Base-by-base conservation (phyloP, 306 rosid species). In the Styphnolobium japonicum region DNA sequence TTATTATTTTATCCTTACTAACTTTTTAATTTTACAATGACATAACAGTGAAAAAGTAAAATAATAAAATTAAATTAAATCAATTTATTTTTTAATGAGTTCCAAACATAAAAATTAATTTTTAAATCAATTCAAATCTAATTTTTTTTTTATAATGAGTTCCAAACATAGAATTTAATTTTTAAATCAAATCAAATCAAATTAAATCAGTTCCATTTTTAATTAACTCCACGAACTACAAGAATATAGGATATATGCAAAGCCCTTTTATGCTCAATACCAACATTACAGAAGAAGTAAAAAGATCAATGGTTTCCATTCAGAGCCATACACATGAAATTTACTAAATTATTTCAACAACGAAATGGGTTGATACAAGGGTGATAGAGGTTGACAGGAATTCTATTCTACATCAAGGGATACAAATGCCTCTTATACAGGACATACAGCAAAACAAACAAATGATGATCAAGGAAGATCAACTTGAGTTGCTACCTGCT, bases 341-440 rank as follows among this genome's bases (percentile, higher is more conserved):
- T 55, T 55, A 33, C n/a, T 55, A 55, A 15, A 55, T 22, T 22
- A 10, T 55, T 10, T 22, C 62, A 55, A 22, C 31, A 55, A 3
- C 10, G 61, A 55, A 21, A 55, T 21, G 31, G 61, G 61, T 22
- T 55, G 61, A 21, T 21, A 55, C 61, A 55, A 55, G 31, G 61
- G 6, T 49, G 56, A 49, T 49, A 49, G 22, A 49, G 56, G 23
- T 19, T 55, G 33, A 74, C 55, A 55, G 31, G 4, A 55, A 55
- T 23, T 55, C 61, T 55, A 55, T 8, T 21, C 61, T 55, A 55
- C 61, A 55, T 60, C 73, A 83, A 85, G 80, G 55, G 83, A 89
- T 89, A 87, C 90, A 88, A 71, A 79, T 48, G 80, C 85, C 90
- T 88, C 92, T 85, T 82, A 87, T 66, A 79, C 73, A 31, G 68